phyloP scores from a whole-genome alignment of 192 early-diverging fungal species.

The Linnemannia zychae region DNA sequence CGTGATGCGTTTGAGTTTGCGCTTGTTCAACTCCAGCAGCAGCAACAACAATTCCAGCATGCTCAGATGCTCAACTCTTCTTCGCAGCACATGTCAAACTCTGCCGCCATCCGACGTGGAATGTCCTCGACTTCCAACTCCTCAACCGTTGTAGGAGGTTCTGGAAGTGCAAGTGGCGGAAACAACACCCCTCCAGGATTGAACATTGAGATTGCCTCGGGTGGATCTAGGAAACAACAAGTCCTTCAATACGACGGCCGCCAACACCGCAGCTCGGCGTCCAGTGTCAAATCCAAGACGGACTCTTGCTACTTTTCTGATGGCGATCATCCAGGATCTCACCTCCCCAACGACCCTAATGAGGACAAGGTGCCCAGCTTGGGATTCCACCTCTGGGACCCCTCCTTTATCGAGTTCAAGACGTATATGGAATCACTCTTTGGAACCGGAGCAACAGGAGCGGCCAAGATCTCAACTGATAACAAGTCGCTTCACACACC shows the following conservation, averaged over 20 bases:
- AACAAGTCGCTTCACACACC: conserved; percentile 9
- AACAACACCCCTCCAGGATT: conserved; percentile 3
- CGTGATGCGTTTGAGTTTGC: conserved; percentile 48
- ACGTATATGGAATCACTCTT: conserved; percentile 42
- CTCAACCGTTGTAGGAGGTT: background rate
- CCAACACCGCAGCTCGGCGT: conserved; percentile 51
- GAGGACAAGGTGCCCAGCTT: conserved; percentile 50
- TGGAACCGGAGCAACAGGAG: background rate
- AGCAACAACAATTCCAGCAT: conserved; percentile 35
- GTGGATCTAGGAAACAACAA: conserved; percentile 44
- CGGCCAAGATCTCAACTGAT: background rate
- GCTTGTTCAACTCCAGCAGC: conserved; percentile 40
- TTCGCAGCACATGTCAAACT: conserved; percentile 44
- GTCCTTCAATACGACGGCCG: conserved; percentile 37
- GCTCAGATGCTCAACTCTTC: conserved; percentile 24
- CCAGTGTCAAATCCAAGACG: conserved; percentile 46
- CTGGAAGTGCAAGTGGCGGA: background rate
- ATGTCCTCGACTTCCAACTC: conserved; percentile 29
- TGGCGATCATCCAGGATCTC: conserved; percentile 50
- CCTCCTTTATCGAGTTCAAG: conserved; percentile 52
- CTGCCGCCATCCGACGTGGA: conserved; percentile 43
- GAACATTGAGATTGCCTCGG: conserved; percentile 13
- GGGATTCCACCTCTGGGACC: conserved; percentile 54
- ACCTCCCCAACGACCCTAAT: conserved; percentile 41
- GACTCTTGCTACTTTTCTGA: conserved; percentile 57